Evolutionary conservation across 2,329 filamentous ascomycete species (phyloP).

Genomic region (Xylariaceae sp.): DNA sequence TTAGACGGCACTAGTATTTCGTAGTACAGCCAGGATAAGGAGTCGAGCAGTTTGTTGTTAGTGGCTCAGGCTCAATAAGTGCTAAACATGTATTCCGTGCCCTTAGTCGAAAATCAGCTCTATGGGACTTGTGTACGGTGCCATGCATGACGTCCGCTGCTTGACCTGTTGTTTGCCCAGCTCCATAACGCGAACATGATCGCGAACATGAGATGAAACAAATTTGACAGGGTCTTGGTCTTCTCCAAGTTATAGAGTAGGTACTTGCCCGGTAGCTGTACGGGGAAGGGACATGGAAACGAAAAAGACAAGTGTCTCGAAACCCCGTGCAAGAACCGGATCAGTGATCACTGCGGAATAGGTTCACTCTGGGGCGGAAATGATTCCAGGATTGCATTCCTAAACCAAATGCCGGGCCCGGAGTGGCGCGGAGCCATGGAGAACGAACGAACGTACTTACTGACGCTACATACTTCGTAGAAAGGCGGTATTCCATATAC

Average conservation of each 20-base stretch:
- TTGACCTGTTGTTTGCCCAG: no score
- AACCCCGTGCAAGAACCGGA: background rate
- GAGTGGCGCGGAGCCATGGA: constrained; percentile 3
- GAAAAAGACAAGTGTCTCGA: background rate
- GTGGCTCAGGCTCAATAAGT: no score
- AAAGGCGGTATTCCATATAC: background rate
- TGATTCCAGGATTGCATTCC: background rate
- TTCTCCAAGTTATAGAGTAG: background rate
- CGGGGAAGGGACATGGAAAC: background rate
- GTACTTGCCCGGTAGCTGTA: background rate
- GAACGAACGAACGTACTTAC: background rate
- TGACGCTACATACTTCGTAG: background rate
- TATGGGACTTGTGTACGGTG: no score
- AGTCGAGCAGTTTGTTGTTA: background rate
- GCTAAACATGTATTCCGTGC: no score
- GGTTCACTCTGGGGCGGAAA: background rate
- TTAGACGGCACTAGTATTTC: background rate
- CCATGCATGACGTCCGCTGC: no score
- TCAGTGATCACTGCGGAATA: background rate
- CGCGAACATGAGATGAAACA: no score
- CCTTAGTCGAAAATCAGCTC: no score
- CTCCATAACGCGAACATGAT: no score
- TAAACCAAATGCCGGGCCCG: background rate
- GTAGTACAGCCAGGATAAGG: background rate
- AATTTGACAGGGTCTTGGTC: no score